These are phyloP conservation scores for Thalassiosira hispida DNA, from an alignment of 352 stramenopile species.

Conservation along the genomic window DNA sequence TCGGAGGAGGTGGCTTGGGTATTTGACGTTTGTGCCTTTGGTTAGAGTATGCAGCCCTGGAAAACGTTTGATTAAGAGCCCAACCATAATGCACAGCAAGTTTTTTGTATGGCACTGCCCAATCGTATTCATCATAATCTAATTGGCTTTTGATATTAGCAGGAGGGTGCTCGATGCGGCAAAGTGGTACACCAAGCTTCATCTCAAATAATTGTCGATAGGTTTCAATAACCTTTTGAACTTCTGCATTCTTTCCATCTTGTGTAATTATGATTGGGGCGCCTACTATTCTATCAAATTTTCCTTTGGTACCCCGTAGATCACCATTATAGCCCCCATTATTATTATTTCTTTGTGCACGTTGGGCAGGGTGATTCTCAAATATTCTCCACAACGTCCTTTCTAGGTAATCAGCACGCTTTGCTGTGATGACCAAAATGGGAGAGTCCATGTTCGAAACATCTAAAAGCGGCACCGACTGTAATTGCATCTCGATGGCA, in stretches of 20 bases:
- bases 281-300: slow-evolving; percentile 60
- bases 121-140: slow-evolving; percentile 2
- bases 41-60: slow-evolving; percentile 23
- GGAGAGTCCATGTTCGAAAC: slow-evolving; percentile 58
- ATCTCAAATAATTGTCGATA: slow-evolving; percentile 64
- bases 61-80: slow-evolving; percentile 79
- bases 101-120: slow-evolving; percentile 73
- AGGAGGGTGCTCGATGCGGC: slow-evolving; percentile 73
- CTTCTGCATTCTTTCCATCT: slow-evolving; percentile 78
- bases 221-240: slow-evolving; percentile 69
- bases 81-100: slow-evolving; percentile 87
- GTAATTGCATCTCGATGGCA: slow-evolving; percentile 15
- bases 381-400: slow-evolving; percentile 79
- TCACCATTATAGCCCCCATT: neutral
- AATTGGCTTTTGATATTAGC: too few species aligned
- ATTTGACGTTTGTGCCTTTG: slow-evolving; percentile 26
- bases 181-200: slow-evolving; percentile 59
- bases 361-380: slow-evolving; percentile 59
- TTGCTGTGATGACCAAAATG: slow-evolving; percentile 86
- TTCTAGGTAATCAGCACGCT: slow-evolving; percentile 84
- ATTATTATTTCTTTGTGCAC: slow-evolving; percentile 23
- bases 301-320: neutral
- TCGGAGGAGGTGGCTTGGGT: slow-evolving; percentile 23
- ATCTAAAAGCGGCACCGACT: slow-evolving; percentile 31
- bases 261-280: slow-evolving; percentile 86